Conservation (phyloP, 2,329 filamentous ascomycete genomes). For the Colletotrichum costaricense region DNA sequence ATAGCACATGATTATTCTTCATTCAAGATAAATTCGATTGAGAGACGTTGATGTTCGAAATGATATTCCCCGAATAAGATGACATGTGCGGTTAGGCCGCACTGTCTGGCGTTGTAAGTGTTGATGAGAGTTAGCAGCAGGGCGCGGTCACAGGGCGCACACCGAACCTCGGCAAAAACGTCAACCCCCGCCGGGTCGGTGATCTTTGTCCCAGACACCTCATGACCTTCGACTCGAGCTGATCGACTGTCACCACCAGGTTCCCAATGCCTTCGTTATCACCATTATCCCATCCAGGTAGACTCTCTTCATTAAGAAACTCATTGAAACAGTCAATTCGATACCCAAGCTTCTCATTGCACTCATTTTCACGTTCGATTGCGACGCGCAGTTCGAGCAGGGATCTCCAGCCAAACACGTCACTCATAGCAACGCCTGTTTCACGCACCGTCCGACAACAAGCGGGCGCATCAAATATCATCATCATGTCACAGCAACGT, state of each 20-base stretch:
- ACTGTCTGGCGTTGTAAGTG: background rate
- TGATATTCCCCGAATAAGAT: background rate
- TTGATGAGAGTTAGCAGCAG: background rate
- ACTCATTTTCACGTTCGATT: background rate
- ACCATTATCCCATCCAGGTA: background rate
- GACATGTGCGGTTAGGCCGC: background rate
- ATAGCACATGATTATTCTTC: background rate
- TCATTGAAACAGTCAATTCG: background rate
- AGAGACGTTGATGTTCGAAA: background rate
- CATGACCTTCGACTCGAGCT: conserved; percentile 3
- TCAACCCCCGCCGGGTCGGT: background rate
- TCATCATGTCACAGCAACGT: conserved; percentile 30
- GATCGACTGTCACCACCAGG: background rate
- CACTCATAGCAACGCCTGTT: background rate
- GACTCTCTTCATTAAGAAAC: background rate
- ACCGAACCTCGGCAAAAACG: conserved; percentile 35
- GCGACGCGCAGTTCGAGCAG: conserved; percentile 2
- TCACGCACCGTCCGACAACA: background rate
- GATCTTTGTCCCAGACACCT: conserved; percentile 12
- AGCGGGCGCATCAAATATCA: background rate
- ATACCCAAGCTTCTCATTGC: background rate
- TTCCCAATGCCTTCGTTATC: conserved; percentile 1
- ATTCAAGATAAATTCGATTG: background rate
- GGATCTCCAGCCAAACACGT: conserved; percentile 7
- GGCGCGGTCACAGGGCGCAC: conserved; percentile 25